These are phyloP conservation scores for Dothideomycetidae sp. DNA, from an alignment of 2,329 filamentous ascomycete genomes.

Conservation along the genomic window DNA sequence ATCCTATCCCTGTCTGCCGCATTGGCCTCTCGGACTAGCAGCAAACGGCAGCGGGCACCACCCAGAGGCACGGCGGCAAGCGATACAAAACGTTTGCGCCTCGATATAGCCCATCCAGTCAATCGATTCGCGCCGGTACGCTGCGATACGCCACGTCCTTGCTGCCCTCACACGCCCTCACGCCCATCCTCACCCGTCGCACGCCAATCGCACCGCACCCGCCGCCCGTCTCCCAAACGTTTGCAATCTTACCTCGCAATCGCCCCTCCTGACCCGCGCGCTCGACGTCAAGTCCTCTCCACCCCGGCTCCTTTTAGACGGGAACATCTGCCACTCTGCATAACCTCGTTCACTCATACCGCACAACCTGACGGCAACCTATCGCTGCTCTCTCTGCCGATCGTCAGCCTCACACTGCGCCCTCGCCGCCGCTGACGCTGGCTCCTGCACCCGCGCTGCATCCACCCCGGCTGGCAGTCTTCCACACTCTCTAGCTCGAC, in stretches of 20 bases:
- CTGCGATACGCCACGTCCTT: too few relatives aligned
- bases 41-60: slow-evolving; percentile 5
- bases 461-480: neutral
- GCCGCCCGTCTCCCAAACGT: slow-evolving; percentile 5
- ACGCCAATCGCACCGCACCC: neutral
- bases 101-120: too few relatives aligned
- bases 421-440: neutral
- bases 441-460: neutral
- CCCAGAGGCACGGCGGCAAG: neutral
- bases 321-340: neutral
- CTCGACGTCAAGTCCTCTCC: neutral
- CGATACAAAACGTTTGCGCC: neutral
- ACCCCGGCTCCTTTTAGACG: slow-evolving; percentile 9
- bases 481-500: too few relatives aligned
- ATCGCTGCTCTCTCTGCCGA: too few relatives aligned
- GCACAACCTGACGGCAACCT: too few relatives aligned
- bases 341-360: neutral
- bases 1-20: slow-evolving; percentile 5
- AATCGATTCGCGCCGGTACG: too few relatives aligned
- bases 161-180: too few relatives aligned
- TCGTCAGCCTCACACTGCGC: too few relatives aligned
- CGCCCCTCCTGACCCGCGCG: slow-evolving; percentile 1
- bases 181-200: too few relatives aligned
- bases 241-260: slow-evolving; percentile 9
- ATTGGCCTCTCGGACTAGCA: slow-evolving; percentile 8